Evolutionary conservation across 2,329 filamentous ascomycete genomes (phyloP).

Genomic region (Didymella segeticola): DNA sequence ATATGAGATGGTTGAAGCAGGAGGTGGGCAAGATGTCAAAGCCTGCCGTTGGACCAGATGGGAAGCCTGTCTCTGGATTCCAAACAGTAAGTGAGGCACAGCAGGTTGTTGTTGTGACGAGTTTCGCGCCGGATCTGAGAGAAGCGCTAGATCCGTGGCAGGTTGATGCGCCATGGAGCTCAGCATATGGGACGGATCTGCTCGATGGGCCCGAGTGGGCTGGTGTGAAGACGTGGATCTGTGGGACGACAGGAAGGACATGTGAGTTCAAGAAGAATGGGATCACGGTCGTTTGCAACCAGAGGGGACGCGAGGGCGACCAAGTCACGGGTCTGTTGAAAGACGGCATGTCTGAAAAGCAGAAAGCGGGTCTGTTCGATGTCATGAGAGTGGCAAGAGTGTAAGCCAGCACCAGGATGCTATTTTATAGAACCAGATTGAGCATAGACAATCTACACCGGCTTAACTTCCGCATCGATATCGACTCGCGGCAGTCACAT

Average conservation of each 20-base stretch:
- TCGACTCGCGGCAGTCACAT: too few relatives aligned
- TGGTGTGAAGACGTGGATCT: slow-evolving; percentile 52
- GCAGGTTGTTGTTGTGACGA: slow-evolving; percentile 61
- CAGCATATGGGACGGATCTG: slow-evolving; percentile 63
- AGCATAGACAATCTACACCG: too few relatives aligned
- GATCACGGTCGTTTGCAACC: slow-evolving; percentile 53
- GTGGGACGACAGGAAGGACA: slow-evolving; percentile 56
- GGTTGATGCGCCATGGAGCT: slow-evolving; percentile 54
- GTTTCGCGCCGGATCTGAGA: slow-evolving; percentile 63
- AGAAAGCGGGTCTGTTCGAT: slow-evolving; percentile 36
- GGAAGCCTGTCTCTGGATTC: slow-evolving; percentile 3
- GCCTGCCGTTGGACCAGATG: neutral
- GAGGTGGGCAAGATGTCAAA: slow-evolving; percentile 32
- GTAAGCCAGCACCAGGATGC: too few relatives aligned
- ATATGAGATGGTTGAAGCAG: slow-evolving; percentile 59
- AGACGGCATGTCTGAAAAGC: slow-evolving; percentile 37
- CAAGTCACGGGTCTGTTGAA: slow-evolving; percentile 33
- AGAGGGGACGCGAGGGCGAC: slow-evolving; percentile 51
- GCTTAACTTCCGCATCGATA: too few relatives aligned
- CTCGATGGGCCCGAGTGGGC: slow-evolving; percentile 54
- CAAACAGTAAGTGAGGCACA: neutral
- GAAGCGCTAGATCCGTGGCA: slow-evolving; percentile 60
- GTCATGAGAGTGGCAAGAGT: slow-evolving; percentile 38
- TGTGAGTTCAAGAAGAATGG: slow-evolving; percentile 49
- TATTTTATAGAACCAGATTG: too few relatives aligned